These are phyloP conservation scores for Mycena rebaudengoi DNA, from an alignment of 768 basidiomycete genomes.

Conservation along the genomic window DNA sequence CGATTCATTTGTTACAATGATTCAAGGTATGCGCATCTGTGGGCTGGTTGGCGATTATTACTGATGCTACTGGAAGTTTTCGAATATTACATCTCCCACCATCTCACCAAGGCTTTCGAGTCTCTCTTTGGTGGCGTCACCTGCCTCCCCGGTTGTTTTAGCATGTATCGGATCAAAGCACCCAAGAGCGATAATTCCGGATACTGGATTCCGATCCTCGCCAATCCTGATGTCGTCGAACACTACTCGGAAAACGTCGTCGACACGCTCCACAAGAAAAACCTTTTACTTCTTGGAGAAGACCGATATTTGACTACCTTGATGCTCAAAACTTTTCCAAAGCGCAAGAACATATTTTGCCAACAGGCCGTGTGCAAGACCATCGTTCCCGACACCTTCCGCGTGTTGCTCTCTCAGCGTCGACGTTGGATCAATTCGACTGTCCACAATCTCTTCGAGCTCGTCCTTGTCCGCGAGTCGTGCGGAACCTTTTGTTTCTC, in stretches of 20 bases:
- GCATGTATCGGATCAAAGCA: conserved; percentile 99
- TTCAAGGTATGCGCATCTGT: conserved; percentile 79
- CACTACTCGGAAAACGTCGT: conserved; percentile 99
- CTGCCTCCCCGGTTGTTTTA: conserved; percentile 99
- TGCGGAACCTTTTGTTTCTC: conserved; percentile 99
- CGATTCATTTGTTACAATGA: conserved; percentile 99
- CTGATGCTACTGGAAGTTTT: conserved; percentile 69
- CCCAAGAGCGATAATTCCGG: conserved; percentile 96
- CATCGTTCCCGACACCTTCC: conserved; percentile 96
- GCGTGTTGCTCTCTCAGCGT: conserved; percentile 92
- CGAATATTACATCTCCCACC: conserved; percentile 99
- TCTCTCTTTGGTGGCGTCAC: conserved; percentile 99
- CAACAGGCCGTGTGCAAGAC: conserved; percentile 99
- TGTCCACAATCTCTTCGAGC: conserved; percentile 95
- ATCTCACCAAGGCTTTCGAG: conserved; percentile 99
- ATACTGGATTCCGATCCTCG: conserved; percentile 98
- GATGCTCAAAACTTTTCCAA: conserved; percentile 98
- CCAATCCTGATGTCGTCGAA: conserved; percentile 98
- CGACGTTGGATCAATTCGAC: conserved; percentile 99
- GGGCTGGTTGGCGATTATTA: not conserved
- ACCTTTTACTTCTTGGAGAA: conserved; percentile 94
- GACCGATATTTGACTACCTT: conserved; percentile 99
- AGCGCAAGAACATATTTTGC: conserved; percentile 98
- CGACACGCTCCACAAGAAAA: conserved; percentile 99
- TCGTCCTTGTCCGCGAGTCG: conserved; percentile 94